A percentile compares a stretch with the other conserved stretches of the same genome.
Evolutionary conservation across 2,329 filamentous ascomycete species (phyloP).

Genomic region (Aspergillus awamori): DNA sequence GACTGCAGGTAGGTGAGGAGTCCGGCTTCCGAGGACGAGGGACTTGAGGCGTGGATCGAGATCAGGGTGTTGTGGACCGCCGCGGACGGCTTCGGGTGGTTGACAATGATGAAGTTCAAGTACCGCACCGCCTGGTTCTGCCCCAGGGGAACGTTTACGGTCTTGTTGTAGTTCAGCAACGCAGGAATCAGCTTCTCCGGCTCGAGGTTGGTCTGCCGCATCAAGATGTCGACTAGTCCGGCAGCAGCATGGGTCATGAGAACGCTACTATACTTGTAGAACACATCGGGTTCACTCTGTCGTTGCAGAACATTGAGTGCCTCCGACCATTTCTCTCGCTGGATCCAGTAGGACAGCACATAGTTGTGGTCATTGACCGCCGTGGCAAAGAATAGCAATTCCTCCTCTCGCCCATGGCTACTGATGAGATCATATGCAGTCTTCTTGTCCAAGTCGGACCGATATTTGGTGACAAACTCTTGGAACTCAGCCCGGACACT

Average conservation of each 20-base stretch:
- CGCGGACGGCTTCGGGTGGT: conserved; percentile 74
- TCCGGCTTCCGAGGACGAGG: conserved; percentile 79
- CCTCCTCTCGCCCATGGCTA: conserved; percentile 90
- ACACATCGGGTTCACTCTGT: conserved; percentile 88
- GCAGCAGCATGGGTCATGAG: conserved; percentile 85
- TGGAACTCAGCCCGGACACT: conserved; percentile 77
- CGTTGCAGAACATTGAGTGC: conserved; percentile 86
- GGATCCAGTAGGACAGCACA: conserved; percentile 94
- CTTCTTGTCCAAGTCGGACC: conserved; percentile 82
- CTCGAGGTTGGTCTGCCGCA: conserved; percentile 84
- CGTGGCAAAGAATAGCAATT: conserved; percentile 88
- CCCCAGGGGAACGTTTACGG: conserved; percentile 64
- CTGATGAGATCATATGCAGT: conserved; percentile 95
- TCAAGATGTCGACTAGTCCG: conserved; percentile 91
- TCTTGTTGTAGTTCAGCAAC: conserved; percentile 86
- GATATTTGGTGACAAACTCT: conserved; percentile 84
- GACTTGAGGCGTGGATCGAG: conserved; percentile 88
- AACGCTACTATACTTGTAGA: conserved; percentile 97
- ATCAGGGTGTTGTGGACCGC: conserved; percentile 97
- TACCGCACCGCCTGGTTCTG: conserved; percentile 94
- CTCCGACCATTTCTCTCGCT: conserved; percentile 88
- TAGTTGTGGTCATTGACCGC: conserved; percentile 91
- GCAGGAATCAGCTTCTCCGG: conserved; percentile 89
- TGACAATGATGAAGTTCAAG: conserved; percentile 86
- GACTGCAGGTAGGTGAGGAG: conserved; percentile 87